Evolutionary conservation across 495 filamentous ascomycete genomes (phyloP).

Genomic region (Rhypophila decipiens): DNA sequence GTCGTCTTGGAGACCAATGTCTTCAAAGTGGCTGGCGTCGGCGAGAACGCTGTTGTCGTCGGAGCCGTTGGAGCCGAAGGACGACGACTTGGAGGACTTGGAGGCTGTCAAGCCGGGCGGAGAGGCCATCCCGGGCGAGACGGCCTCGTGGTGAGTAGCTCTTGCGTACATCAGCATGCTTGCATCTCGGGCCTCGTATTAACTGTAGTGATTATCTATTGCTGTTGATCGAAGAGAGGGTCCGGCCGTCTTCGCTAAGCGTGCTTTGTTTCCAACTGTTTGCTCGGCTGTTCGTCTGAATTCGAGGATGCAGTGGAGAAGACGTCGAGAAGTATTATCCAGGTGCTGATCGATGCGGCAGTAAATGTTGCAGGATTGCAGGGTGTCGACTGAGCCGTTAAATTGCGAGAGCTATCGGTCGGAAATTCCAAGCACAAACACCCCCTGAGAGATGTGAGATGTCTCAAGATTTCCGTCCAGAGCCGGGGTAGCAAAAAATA

Average conservation of each 20-base stretch:
- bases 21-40: slow-evolving; percentile 81
- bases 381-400: slow-evolving; percentile 6
- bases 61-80: slow-evolving; percentile 71
- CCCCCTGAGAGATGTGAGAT: slow-evolving; percentile 17
- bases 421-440: slow-evolving; percentile 13
- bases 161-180: slow-evolving; percentile 53
- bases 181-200: slow-evolving; percentile 12
- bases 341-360: slow-evolving; percentile 11
- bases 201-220: slow-evolving; percentile 1
- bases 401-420: slow-evolving; percentile 12
- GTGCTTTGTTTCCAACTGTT: not conserved
- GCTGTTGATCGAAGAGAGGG: slow-evolving; percentile 4
- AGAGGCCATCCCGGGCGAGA: slow-evolving; percentile 58
- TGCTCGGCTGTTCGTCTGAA: slow-evolving; percentile 1
- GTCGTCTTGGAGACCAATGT: slow-evolving; percentile 81
- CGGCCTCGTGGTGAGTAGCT: slow-evolving; percentile 34
- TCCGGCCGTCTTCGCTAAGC: slow-evolving; percentile 3
- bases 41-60: slow-evolving; percentile 59
- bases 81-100: slow-evolving; percentile 85
- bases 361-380: slow-evolving; percentile 15
- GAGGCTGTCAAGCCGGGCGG: slow-evolving; percentile 79
- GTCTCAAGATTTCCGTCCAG: slow-evolving; percentile 21
- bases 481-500: slow-evolving; percentile 7
- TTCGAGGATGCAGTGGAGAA: not conserved
- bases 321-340: slow-evolving; percentile 1